Evolutionary conservation across 345 rosid genomes (phyloP).

Genomic region (Salix dunnii): DNA sequence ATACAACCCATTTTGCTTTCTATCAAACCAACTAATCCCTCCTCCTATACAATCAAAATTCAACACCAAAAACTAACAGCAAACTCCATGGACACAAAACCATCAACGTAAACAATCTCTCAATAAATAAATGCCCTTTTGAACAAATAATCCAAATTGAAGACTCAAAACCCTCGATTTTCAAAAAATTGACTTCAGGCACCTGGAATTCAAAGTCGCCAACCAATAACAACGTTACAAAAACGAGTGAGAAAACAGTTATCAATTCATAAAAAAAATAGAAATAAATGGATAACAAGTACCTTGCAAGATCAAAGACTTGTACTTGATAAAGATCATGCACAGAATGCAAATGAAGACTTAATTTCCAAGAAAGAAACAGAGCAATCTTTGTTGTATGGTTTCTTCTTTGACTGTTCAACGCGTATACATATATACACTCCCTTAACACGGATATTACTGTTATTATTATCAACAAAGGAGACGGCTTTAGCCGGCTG

Average conservation of each 20-base stretch:
- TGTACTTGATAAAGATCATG: neutral
- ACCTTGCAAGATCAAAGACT: neutral
- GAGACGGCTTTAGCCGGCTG: conserved; percentile 25
- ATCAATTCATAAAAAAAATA: neutral
- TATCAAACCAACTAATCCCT: neutral
- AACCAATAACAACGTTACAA: conserved; percentile 16
- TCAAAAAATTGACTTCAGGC: neutral
- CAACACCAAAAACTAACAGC: conserved; percentile 15
- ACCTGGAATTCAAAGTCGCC: conserved; percentile 25
- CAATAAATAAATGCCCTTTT: conserved; percentile 18
- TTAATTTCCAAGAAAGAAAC: conserved; percentile 17
- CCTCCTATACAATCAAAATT: conserved; percentile 20
- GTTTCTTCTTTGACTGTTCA: conserved; percentile 20
- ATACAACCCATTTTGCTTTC: conserved; percentile 65
- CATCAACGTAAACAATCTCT: conserved; percentile 4
- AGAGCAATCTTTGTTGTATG: neutral
- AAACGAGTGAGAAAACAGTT: neutral
- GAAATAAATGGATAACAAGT: neutral
- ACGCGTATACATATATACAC: conserved; percentile 32
- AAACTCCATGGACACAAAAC: neutral
- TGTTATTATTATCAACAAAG: neutral
- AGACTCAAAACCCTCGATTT: neutral
- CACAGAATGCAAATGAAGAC: neutral
- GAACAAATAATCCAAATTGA: conserved; percentile 23
- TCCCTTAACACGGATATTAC: neutral